A percentile compares a stretch with the other conserved stretches of the same genome.
These are phyloP conservation scores for Aspergillus tubingensis DNA, from an alignment of 2,329 filamentous ascomycete species.

Conservation along the genomic window DNA sequence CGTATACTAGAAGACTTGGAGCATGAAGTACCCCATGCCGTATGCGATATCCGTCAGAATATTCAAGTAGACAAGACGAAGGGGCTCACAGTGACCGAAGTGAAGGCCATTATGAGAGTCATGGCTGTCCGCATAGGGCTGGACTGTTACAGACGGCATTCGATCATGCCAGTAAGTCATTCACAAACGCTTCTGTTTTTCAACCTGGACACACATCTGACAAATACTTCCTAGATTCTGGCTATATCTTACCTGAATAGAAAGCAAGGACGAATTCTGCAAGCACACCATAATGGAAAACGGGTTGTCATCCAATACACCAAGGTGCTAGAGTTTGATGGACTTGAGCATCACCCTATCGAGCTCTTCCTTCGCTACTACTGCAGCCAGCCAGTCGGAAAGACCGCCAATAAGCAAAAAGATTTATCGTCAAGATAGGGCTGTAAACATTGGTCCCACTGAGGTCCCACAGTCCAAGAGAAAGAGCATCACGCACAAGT, in stretches of 20 bases:
- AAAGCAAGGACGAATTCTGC: constrained; percentile 10
- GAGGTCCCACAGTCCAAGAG: background rate
- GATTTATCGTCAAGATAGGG: background rate
- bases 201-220: background rate
- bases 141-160: background rate
- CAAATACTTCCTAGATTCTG: constrained; percentile 1
- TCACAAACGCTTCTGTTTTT: too few species aligned
- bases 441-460: background rate
- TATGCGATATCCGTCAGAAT: constrained; percentile 6
- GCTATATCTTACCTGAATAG: constrained; percentile 8
- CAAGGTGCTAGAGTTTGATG: background rate
- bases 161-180: constrained; percentile 8
- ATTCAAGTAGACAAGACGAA: background rate
- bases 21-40: background rate
- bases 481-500: background rate
- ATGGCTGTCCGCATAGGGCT: constrained; percentile 9
- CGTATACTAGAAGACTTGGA: constrained; percentile 10
- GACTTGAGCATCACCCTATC: background rate
- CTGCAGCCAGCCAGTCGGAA: constrained; percentile 7
- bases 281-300: constrained; percentile 10
- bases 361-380: constrained; percentile 15
- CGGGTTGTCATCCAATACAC: constrained; percentile 11
- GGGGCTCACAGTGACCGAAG: background rate
- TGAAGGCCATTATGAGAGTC: constrained; percentile 11
- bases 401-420: background rate